Evolutionary conservation across 2,329 filamentous ascomycete species (phyloP).

Genomic region (Madurella mycetomatis): DNA sequence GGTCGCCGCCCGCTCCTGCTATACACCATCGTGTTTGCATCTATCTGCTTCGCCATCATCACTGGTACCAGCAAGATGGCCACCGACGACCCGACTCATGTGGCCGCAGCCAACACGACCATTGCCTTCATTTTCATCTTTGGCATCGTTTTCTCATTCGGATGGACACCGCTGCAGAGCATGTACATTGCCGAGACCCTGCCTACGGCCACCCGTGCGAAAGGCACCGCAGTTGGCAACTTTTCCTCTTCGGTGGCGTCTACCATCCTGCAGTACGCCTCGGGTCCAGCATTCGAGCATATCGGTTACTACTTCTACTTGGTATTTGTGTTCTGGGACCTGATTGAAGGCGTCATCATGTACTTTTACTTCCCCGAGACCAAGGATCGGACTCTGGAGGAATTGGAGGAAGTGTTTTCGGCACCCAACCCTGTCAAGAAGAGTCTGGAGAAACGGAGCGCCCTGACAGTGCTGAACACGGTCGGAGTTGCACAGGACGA

Average conservation of each 20-base stretch:
- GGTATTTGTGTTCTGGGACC: conserved; percentile 43
- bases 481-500: conserved; percentile 29
- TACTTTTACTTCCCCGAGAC: conserved; percentile 50
- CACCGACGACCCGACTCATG: conserved; percentile 33
- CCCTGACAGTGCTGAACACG: conserved; percentile 41
- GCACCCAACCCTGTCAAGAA: conserved; percentile 43
- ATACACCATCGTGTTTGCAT: conserved; percentile 42
- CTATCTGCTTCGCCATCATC: conserved; percentile 45
- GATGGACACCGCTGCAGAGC: conserved; percentile 47
- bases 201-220: conserved; percentile 41
- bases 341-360: conserved; percentile 39
- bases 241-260: conserved; percentile 36
- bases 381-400: conserved; percentile 49
- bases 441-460: conserved; percentile 39
- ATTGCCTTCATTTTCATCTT: conserved; percentile 52
- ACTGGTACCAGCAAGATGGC: conserved; percentile 45
- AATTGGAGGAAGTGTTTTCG: conserved; percentile 50
- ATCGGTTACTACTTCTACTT: conserved; percentile 44
- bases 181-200: conserved; percentile 48
- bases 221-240: conserved; percentile 42
- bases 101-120: conserved; percentile 39
- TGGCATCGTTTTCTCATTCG: conserved; percentile 47
- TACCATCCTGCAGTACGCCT: conserved; percentile 41
- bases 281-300: conserved; percentile 39
- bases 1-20: conserved; percentile 54